Evolutionary conservation across 257 asterid species (phyloP), one percentile per base, ranked within the genome.

Genomic region (Fraxinus cuspidata): DNA sequence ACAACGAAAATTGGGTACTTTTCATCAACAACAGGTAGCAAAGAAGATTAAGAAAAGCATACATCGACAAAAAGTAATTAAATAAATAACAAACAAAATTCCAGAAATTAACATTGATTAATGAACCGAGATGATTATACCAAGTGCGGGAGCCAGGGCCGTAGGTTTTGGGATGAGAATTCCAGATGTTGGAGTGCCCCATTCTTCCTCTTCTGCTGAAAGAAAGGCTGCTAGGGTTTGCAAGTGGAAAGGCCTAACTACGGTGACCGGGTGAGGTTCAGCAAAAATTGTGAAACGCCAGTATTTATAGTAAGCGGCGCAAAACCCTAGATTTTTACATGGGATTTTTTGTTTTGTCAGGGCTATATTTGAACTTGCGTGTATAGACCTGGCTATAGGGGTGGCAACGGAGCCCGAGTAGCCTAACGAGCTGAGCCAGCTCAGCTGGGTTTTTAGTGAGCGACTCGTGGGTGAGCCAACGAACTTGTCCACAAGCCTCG

Each of bases 171-270:
- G 89, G 89, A 76, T 85, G 91, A 83, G 91, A 85, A 77, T 87
- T 87, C 91, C 91, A 85, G 34, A 87, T 63, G 84, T 87, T 87
- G 7, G 89, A 75, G 76, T 87, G 91, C 27, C 89, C 89, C 91
- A 87, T 87, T 42, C 34, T 25, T 82, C 38, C 71, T 63, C 75
- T n/a, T 73, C 79, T 15, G 38, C 56, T 74, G 74, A 44, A 56
- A 5, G 69, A 44, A 29, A 47, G 23, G 83, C 79, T 58, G 81
- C 75, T 64, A n/a, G 29, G 56, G 78, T 74, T 68, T 4, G 53
- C 34, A 71, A 37, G 28, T 18, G 31, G 23, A 23, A 65, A 76
- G 53, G 74, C 68, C 77, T 66, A 79, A 9, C 19, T 3, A 78
- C 44, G 31, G 67, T 34, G n/a, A 47, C 44, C 18, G 70, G 29